These are phyloP conservation scores for Curvularia spicifera DNA, from an alignment of 2,329 filamentous ascomycete genomes.

Conservation along the genomic window DNA sequence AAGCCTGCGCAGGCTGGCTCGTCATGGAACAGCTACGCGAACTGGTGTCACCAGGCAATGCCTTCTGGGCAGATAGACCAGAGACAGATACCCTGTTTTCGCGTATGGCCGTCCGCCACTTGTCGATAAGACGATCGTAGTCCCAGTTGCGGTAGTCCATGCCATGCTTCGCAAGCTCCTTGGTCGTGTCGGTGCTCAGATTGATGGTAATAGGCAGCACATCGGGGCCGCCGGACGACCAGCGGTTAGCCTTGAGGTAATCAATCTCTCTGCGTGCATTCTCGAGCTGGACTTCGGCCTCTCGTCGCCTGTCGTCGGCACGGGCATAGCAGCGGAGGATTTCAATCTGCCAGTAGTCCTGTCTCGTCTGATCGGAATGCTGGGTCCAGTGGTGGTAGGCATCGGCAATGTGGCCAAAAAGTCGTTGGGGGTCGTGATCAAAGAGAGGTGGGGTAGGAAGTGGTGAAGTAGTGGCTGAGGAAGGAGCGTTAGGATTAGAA, in stretches of 20 bases:
- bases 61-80: slow-evolving; percentile 47
- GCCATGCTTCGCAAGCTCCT: slow-evolving; percentile 48
- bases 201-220: slow-evolving; percentile 46
- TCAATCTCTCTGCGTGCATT: slow-evolving; percentile 52
- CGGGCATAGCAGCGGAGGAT: slow-evolving; percentile 55
- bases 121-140: slow-evolving; percentile 51
- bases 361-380: slow-evolving; percentile 59
- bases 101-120: slow-evolving; percentile 48
- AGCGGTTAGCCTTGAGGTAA: slow-evolving; percentile 47
- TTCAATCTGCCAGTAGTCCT: slow-evolving; percentile 56
- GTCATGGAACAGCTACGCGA: slow-evolving; percentile 41
- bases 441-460: slow-evolving; percentile 48
- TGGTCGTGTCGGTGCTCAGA: slow-evolving; percentile 46
- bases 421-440: slow-evolving; percentile 70
- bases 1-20: slow-evolving; percentile 35
- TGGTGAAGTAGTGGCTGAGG: slow-evolving; percentile 39
- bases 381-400: slow-evolving; percentile 78
- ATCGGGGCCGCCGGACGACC: slow-evolving; percentile 35
- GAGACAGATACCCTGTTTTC: slow-evolving; percentile 35
- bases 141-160: slow-evolving; percentile 51
- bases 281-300: slow-evolving; percentile 49
- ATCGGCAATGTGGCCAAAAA: slow-evolving; percentile 76
- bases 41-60: slow-evolving; percentile 31
- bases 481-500: slow-evolving; percentile 34
- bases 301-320: slow-evolving; percentile 47